Evolutionary conservation across 169 alveolate genomes (phyloP), one percentile per base, ranked within the genome.

Genomic region (Plasmodium gaboni): DNA sequence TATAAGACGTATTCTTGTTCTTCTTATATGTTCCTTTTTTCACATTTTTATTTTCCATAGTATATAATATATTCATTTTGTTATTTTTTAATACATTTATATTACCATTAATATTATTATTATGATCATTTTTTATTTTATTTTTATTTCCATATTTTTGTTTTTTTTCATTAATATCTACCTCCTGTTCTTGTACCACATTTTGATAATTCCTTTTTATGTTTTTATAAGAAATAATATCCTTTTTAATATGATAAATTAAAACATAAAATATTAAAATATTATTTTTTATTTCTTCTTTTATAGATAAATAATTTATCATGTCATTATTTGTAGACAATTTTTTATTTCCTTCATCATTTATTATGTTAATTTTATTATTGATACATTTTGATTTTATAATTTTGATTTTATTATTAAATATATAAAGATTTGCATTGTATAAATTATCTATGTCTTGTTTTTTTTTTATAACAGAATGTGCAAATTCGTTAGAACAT

Each of bases 271-370:
- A 78, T 13, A 78, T 44, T 15, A 78, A 59, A 55, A 78, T 67
- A 15, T 48, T 65, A 65, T 78, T 78, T 65, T 78, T 78, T 17
- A 78, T 78, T 32, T 78, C 89, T 44, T 78, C 89, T 44, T 78
- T 78, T 13, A 59, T 13, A 38, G 26, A 19, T 12, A 78, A 59
- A 24, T 78, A 78, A 10, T 53, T 53, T 15, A 78, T 64, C 76
- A 67, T 78, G n/a, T 78, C 78, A n/a, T 60, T 78, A 32, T 53
- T 68, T 44, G 78, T 2, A 19, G 74, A 17, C n/a, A 53, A 9
- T 8, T 68, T 55, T 10, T 26, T 15, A 2, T 38, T 13, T 32
- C 19, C n/a, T 78, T 19, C 61, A 19, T 44, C 15, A 38, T 38
- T 38, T 19, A n/a, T 53, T 6, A 10, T 42, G 2, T 7, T 3